phyloP scores from a whole-genome alignment of 2,329 filamentous ascomycete genomes.

The Epichloe aotearoae region DNA sequence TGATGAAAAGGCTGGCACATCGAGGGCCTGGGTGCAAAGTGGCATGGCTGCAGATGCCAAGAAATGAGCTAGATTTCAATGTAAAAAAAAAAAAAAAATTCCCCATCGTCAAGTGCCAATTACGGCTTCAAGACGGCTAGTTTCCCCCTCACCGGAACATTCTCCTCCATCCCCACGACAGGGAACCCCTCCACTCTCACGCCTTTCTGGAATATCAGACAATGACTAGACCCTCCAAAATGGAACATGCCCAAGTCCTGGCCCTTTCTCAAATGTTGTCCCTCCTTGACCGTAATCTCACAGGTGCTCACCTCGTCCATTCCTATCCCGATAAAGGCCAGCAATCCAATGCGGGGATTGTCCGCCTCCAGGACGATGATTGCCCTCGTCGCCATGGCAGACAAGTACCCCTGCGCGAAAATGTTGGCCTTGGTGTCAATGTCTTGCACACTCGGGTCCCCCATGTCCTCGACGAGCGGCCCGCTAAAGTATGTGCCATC shows the following conservation, averaged over 20 bases:
- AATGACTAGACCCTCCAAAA: constrained; percentile 61
- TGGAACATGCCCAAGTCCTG: constrained; percentile 69
- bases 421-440: constrained; percentile 31
- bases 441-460: constrained; percentile 15
- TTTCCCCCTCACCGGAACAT: constrained; percentile 26
- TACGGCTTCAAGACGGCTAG: constrained; percentile 19
- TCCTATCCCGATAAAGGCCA: constrained; percentile 58
- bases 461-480: constrained; percentile 25
- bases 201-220: constrained; percentile 49
- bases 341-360: constrained; percentile 50
- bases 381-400: constrained; percentile 53
- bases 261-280: constrained; percentile 54
- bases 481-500: constrained; percentile 59
- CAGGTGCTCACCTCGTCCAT: constrained; percentile 69
- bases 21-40: constrained; percentile 51
- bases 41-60: constrained; percentile 56
- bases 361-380: constrained; percentile 60
- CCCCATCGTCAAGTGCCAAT: not conserved
- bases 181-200: constrained; percentile 33
- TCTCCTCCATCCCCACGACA: constrained; percentile 20
- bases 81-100: too few species aligned
- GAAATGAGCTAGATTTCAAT: constrained; percentile 19
- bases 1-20: constrained; percentile 39
- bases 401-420: constrained; percentile 51
- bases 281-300: constrained; percentile 55